Evolutionary conservation across 2,329 filamentous ascomycete genomes (phyloP).

Genomic region (Aspergillus ruber): DNA sequence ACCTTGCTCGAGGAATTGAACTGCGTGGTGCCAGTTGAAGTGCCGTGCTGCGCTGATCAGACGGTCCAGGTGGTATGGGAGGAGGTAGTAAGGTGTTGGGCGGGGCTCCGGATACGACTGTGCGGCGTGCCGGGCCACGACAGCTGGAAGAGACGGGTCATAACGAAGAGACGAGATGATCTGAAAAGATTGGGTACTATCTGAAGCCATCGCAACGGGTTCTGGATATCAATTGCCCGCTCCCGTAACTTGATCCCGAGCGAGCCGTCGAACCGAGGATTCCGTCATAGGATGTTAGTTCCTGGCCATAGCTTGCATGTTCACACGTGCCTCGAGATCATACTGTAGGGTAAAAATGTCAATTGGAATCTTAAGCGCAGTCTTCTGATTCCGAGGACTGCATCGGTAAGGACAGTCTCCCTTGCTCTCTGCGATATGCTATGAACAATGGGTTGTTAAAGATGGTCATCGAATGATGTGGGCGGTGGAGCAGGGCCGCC

Average conservation of each 20-base stretch:
- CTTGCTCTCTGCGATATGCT: constrained; percentile 2
- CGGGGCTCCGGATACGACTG: constrained; percentile 31
- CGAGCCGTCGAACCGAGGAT: background rate
- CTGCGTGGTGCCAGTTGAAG: constrained; percentile 41
- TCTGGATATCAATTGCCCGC: background rate
- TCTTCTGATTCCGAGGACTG: too few species aligned
- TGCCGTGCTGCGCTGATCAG: constrained; percentile 56
- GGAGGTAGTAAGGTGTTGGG: constrained; percentile 67
- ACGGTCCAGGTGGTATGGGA: constrained; percentile 70
- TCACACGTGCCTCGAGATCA: too few species aligned
- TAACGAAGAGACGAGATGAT: constrained; percentile 69
- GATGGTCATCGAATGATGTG: constrained; percentile 4
- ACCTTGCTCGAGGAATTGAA: constrained; percentile 23
- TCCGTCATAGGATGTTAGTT: constrained; percentile 13
- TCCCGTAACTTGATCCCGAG: too few species aligned
- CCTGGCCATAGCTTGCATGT: background rate
- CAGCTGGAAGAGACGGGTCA: constrained; percentile 51
- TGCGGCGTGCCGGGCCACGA: constrained; percentile 18
- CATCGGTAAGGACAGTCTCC: background rate
- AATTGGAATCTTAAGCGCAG: background rate
- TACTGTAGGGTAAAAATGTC: background rate
- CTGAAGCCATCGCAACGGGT: constrained; percentile 10
- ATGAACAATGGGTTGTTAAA: too few species aligned
- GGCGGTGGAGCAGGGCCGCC: constrained; percentile 16
- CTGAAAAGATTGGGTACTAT: constrained; percentile 39